Base-by-base conservation (phyloP, 202 grass and related monocot genomes). In the Setaria italica region DNA sequence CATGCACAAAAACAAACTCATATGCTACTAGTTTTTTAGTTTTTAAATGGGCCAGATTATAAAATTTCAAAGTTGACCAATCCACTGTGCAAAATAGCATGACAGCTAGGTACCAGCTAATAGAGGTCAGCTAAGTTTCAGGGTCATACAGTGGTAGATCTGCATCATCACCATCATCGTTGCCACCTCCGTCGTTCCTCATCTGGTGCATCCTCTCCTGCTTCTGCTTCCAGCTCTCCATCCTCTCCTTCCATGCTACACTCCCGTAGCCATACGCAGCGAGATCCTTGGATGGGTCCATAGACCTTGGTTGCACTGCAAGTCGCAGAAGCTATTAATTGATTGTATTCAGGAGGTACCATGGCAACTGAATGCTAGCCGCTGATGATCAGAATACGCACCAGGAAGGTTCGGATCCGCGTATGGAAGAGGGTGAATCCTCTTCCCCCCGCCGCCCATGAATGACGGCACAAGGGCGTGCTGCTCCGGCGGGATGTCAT, bases 271-370 rank as follows among this genome's bases (percentile, higher is more conserved):
- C 94, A 62, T 97, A 97, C 4, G 94, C 90, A 5, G 86, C 94
- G 9, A 97, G 86, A 85, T 97, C 92, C 90, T 94, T 97, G 70
- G 94, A 97, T 5, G 94, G 94, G 89, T 97, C 92, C 94, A 97
- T 94, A 34, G 94, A 97, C 80, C 94, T 88, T 16, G 90, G 88
- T 94, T 89, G 94, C 88, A 97, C 92, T 97, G 87, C 86, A 83
- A 1, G 51, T 58, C 11, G 6, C n/a, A 32, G 0, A 25, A 47
- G 8, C 1, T 11, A 1, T 73, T 5, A 81, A 13, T 48, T 12
- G 3, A 63, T 25, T 37, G 7, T 8, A 51, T 37, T 59, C 0
- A 16, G 21, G 13, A 78, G 25, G 58, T 4, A 39, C 43, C 21
- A 62, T 10, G 10, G 42, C 14, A 72, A 19, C 29, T 15, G 30